Evolutionary conservation across 495 filamentous ascomycete genomes (phyloP).

Genomic region (Penicillium pancosmium): DNA sequence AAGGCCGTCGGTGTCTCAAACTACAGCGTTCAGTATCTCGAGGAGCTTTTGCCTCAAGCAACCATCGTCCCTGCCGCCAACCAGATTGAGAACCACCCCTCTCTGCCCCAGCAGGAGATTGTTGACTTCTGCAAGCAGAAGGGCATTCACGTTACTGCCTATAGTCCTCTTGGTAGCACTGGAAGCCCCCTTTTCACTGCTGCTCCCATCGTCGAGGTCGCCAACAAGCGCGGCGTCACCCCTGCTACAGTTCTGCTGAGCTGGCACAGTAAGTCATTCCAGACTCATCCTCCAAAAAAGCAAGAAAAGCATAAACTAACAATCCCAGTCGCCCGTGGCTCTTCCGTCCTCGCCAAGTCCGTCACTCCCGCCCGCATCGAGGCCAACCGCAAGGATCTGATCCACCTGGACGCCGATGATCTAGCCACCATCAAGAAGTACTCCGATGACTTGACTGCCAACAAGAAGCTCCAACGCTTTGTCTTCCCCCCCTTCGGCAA

Average conservation of each 20-base stretch:
- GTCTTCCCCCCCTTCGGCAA: constrained; percentile 80
- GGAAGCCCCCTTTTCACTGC: constrained; percentile 72
- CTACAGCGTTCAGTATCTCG: constrained; percentile 72
- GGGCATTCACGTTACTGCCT: constrained; percentile 77
- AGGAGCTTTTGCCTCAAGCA: constrained; percentile 69
- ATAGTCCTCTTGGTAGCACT: constrained; percentile 76
- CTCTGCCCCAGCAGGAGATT: constrained; percentile 83
- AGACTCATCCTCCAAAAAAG: neutral
- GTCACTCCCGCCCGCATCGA: constrained; percentile 74
- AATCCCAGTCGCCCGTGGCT: constrained; percentile 64
- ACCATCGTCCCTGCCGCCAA: constrained; percentile 78
- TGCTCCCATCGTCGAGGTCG: constrained; percentile 68
- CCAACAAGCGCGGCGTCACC: constrained; percentile 66
- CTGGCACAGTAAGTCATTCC: constrained; percentile 64
- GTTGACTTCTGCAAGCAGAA: constrained; percentile 73
- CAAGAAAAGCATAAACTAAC: neutral
- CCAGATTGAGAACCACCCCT: constrained; percentile 85
- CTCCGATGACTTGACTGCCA: constrained; percentile 58
- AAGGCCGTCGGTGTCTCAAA: constrained; percentile 83
- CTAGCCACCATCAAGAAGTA: constrained; percentile 65
- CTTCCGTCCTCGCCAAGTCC: constrained; percentile 78
- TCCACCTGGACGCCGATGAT: constrained; percentile 68
- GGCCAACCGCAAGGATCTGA: constrained; percentile 65
- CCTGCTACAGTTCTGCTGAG: constrained; percentile 69
- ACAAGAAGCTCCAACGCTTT: constrained; percentile 66